Conservation (phyloP, 257 asterid genomes). For the Fraxinus pennsylvanica region DNA sequence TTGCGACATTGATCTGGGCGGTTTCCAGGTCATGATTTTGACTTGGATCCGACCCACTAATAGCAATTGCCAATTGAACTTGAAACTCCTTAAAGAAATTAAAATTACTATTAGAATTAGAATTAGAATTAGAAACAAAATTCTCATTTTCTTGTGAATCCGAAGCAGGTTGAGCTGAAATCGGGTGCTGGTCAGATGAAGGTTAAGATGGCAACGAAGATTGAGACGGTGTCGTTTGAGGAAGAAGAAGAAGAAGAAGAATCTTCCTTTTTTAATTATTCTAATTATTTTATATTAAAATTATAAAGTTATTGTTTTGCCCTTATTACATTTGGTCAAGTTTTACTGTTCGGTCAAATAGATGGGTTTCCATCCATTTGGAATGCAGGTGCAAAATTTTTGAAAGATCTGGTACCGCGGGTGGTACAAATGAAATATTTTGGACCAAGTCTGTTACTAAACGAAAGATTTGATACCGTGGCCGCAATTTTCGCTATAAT, state of each 20-base stretch:
- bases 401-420: no score
- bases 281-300: no score
- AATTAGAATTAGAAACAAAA: not conserved
- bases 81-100: conserved; percentile 92
- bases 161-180: conserved; percentile 29
- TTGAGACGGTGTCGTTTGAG: conserved; percentile 35
- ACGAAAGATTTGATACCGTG: no score
- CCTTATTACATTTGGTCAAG: no score
- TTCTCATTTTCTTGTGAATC: conserved; percentile 29
- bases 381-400: no score
- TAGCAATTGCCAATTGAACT: conserved; percentile 94
- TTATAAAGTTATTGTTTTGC: no score
- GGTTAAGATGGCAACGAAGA: conserved; percentile 33
- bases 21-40: conserved; percentile 66
- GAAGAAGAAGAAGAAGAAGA: not conserved
- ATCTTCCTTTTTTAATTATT: no score
- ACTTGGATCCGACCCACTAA: conserved; percentile 85
- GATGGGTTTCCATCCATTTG: no score
- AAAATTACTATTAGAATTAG: conserved; percentile 33
- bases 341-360: no score
- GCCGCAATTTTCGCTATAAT: no score
- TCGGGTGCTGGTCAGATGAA: conserved; percentile 39
- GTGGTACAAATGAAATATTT: no score
- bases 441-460: no score
- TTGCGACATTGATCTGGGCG: conserved; percentile 85